Base-by-base conservation (phyloP, 257 asterid species). In the Solanum pennellii region DNA sequence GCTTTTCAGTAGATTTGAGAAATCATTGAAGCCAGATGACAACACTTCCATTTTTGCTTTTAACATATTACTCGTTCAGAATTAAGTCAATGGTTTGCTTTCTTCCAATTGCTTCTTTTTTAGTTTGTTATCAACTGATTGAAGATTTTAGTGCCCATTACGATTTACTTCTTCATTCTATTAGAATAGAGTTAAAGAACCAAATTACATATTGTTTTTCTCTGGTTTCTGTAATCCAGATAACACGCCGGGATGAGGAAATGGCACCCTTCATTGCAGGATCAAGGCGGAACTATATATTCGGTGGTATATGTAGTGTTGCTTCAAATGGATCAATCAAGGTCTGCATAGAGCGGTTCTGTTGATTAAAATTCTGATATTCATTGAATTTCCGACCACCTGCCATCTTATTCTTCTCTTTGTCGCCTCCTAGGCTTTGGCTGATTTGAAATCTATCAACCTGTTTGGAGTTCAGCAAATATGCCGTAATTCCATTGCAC, bases 401-500 rank as follows among this genome's bases (percentile, higher is more conserved):
- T 20, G 69, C 69, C 69, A 82, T 49, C 85, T 49, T 49, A 82
- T 49, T 29, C 69, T 49, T 82, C 44, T 56, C 56, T 83, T 80
- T 89, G 16, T 87, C 52, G 83, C 85, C 39, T 90, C 62, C 86
- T 86, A 97, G 99, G 99, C 98, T 91, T 92, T 97, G 96, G 90
- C 94, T 90, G 98, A 95, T 89, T 93, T 97, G 94, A 95, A 91
- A 87, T 94, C 98, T 60, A 95, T 97, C 93, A 97, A 96, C 94
- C 99, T 97, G 90, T 96, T 96, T 85, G 99, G 99, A 29, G 98
- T 97, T 88, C 99, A 97, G 92, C 99, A 97, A 92, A 94, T 97
- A 91, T 96, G 98, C 89, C 98, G 99, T 85, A 96, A 97, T 90
- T 93, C 99, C 89, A 97, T 97, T 90, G 98, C 99, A 35, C 92